Evolutionary conservation across 306 rosid species (phyloP).

Genomic region (Pterocarpus santalinus): DNA sequence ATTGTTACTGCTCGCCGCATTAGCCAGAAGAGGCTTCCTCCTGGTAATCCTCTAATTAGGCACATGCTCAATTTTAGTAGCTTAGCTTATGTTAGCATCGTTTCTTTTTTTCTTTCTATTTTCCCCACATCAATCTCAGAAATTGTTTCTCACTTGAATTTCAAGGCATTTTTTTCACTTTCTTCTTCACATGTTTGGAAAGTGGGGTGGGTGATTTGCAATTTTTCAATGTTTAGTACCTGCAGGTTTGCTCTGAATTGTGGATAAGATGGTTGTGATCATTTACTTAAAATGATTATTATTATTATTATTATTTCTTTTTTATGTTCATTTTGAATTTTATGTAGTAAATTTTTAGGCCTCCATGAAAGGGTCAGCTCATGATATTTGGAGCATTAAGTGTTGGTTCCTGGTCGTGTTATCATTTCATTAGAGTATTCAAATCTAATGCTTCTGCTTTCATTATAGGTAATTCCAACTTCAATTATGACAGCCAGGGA

Average conservation of each 20-base stretch:
- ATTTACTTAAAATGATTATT: not conserved
- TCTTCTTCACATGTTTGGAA: constrained; percentile 13
- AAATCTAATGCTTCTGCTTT: constrained; percentile 40
- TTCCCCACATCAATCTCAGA: not conserved
- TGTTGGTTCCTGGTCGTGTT: not conserved
- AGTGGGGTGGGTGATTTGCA: not conserved
- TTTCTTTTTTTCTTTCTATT: not conserved
- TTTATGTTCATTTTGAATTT: not conserved
- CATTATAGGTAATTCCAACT: constrained; percentile 58
- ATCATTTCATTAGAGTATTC: not conserved
- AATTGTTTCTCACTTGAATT: not conserved
- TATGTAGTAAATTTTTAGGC: not conserved
- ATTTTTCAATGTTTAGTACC: constrained; percentile 4
- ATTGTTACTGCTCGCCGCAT: constrained; percentile 53
- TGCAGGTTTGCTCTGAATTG: constrained; percentile 26
- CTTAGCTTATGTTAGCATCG: not conserved
- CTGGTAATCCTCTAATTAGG: constrained; percentile 52
- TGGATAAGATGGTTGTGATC: not conserved
- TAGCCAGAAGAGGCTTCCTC: constrained; percentile 66
- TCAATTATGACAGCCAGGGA: constrained; percentile 53
- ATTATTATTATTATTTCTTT: not conserved
- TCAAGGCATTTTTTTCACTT: constrained; percentile 10
- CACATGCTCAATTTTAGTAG: not conserved
- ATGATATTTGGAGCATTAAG: not conserved
- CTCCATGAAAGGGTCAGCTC: constrained; percentile 12